Evolutionary conservation across 2,329 filamentous ascomycete genomes (phyloP), one percentile per base, ranked within the genome.

Genomic region (Endothia cerciana): DNA sequence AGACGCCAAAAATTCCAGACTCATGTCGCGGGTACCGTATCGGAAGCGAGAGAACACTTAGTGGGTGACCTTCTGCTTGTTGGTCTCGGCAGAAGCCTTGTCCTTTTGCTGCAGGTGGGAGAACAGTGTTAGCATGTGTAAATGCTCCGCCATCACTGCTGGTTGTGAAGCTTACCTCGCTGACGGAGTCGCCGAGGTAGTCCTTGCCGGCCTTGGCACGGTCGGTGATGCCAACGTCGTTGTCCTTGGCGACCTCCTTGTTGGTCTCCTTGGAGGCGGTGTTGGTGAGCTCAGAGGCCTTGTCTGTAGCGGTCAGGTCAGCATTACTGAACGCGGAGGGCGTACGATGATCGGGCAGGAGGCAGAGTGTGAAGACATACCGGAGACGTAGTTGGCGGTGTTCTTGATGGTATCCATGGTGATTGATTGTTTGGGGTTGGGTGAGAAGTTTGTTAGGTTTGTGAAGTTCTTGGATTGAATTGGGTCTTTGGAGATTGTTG

Each of bases 371-470:
- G 83, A 78, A 74, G 85, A 70, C 75, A 79, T 81, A 81, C 88
- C 86, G 67, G 81, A 78, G 78, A 87, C 85, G 81, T 83, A 86
- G 82, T 86, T 86, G 79, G 77, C 83, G 74, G 81, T 80, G 77
- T 86, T 81, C 79, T 80, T 80, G 73, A 79, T 68, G 72, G 77
- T 73, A 61, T 80, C 78, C 78, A 80, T 80, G 71, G 57, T 77
- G 73, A 69, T 73, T 61, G 70, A 65, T 71, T 63, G 25, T 22
- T 10, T 60, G 66, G 45, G 55, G 51, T 66, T 63, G 53, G 49
- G 36, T 64, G 49, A 38, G 61, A 60, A 40, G 56, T 68, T 68
- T 62, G 62, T 62, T 63, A 51, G 40, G 68, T 69, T 59, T 64
- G 66, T 66, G 64, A 66, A 38, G n/a, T 40, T 41, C 11, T 13